Percentiles rank a stretch among this genome's conserved stretches.
Conservation (phyloP, 192 early-diverging fungal genomes). For the Paraglomus occultum region DNA sequence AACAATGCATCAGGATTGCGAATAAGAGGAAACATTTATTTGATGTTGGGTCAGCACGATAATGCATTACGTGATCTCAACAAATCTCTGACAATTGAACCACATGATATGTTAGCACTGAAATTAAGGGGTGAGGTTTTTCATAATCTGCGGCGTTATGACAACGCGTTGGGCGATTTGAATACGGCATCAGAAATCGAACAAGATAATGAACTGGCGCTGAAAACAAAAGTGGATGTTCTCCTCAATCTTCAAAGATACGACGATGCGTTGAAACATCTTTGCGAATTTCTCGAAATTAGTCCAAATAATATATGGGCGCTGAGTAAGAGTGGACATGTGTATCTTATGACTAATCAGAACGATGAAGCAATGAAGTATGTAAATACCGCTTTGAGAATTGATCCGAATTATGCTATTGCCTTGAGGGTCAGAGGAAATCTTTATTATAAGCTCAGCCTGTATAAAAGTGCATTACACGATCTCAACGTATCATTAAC, state of each 20-base stretch:
- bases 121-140: neutral
- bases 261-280: neutral
- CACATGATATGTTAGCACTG: neutral
- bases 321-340: too few relatives aligned
- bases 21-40: neutral
- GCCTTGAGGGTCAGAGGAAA: neutral
- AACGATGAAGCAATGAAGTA: too few relatives aligned
- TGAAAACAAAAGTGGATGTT: neutral
- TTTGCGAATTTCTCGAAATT: neutral
- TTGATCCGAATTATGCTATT: neutral
- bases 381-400: neutral
- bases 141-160: neutral
- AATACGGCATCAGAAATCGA: neutral
- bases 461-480: neutral
- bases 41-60: neutral
- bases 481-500: neutral
- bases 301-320: too few relatives aligned
- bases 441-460: neutral
- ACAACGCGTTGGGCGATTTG: neutral
- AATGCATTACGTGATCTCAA: conserved; percentile 12
- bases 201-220: neutral
- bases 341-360: too few relatives aligned
- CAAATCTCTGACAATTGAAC: conserved; percentile 2
- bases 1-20: neutral
- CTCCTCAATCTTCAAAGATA: neutral